phyloP scores from a whole-genome alignment of 768 basidiomycete genomes.

The Bullera alba region DNA sequence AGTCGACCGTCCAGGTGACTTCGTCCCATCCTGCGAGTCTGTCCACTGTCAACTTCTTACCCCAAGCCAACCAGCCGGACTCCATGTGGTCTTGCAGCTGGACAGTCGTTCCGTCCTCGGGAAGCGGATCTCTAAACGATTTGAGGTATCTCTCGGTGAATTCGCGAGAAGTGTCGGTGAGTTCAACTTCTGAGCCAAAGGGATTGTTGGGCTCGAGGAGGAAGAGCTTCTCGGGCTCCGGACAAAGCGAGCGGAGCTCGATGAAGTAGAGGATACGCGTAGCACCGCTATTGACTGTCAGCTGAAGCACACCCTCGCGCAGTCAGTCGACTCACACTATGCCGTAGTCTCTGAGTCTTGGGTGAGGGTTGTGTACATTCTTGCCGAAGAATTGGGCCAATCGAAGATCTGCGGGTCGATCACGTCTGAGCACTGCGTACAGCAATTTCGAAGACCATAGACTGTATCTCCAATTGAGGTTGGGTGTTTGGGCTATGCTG shows the following conservation, averaged over 20 bases:
- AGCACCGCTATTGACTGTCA: slow-evolving; percentile 59
- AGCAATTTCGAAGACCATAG: slow-evolving; percentile 24
- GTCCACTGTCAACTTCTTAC: slow-evolving; percentile 52
- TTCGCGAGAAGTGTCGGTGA: slow-evolving; percentile 52
- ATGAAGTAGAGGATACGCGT: slow-evolving; percentile 61
- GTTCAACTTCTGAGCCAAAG: slow-evolving; percentile 53
- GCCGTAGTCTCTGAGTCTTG: slow-evolving; percentile 36
- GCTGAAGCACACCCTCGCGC: background rate
- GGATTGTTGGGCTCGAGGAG: slow-evolving; percentile 63
- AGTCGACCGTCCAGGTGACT: slow-evolving; percentile 52
- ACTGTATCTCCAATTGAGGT: slow-evolving; percentile 36
- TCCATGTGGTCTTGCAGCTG: slow-evolving; percentile 57
- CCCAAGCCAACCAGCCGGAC: slow-evolving; percentile 75
- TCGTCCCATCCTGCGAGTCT: slow-evolving; percentile 39
- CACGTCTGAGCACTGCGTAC: slow-evolving; percentile 22
- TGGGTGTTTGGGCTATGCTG: slow-evolving; percentile 17
- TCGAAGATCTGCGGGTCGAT: slow-evolving; percentile 29
- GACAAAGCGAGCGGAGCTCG: slow-evolving; percentile 69
- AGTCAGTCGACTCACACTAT: slow-evolving; percentile 19
- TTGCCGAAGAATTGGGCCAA: slow-evolving; percentile 34
- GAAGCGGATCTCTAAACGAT: slow-evolving; percentile 55
- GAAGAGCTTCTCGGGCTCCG: slow-evolving; percentile 57
- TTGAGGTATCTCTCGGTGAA: slow-evolving; percentile 57
- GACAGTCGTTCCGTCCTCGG: slow-evolving; percentile 29
- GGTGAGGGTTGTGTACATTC: slow-evolving; percentile 36